A percentile compares a stretch with the other conserved stretches of the same genome.
Conservation (phyloP, 129 eudicot genomes). For the Mikania micrantha region DNA sequence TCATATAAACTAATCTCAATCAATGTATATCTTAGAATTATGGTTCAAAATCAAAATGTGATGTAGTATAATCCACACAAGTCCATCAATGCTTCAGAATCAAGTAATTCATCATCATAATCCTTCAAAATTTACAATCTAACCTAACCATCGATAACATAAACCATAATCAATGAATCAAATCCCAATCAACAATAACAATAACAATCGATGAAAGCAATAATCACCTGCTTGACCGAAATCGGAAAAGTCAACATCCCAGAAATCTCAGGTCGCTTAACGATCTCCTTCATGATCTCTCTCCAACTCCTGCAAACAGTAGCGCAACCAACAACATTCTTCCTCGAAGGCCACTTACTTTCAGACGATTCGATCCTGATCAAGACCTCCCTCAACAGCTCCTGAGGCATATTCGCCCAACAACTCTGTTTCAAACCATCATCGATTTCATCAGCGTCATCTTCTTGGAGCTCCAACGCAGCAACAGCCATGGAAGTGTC, state of each 20-base stretch:
- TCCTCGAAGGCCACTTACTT: constrained; percentile 62
- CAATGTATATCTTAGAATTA: neutral
- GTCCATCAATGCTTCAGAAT: neutral
- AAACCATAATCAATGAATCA: neutral
- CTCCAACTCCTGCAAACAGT: constrained; percentile 91
- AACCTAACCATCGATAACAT: neutral
- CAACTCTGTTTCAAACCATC: constrained; percentile 43
- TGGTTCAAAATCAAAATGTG: neutral
- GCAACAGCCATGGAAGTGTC: constrained; percentile 39
- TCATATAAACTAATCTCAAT: no score
- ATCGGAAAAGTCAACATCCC: constrained; percentile 70
- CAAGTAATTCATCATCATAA: neutral
- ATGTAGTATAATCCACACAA: no score
- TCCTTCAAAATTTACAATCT: neutral
- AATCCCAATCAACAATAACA: no score
- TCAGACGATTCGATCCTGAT: constrained; percentile 57
- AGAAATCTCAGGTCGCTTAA: constrained; percentile 52
- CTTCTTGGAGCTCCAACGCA: constrained; percentile 11
- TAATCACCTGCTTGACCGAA: constrained; percentile 71
- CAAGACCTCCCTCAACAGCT: constrained; percentile 66
- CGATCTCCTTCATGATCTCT: constrained; percentile 71
- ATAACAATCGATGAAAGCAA: neutral
- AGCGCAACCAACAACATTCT: constrained; percentile 71
- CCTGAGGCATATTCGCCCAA: constrained; percentile 69
- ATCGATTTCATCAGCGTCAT: constrained; percentile 3